phyloP scores from a whole-genome alignment of 345 rosid genomes.

The Punica granatum region DNA sequence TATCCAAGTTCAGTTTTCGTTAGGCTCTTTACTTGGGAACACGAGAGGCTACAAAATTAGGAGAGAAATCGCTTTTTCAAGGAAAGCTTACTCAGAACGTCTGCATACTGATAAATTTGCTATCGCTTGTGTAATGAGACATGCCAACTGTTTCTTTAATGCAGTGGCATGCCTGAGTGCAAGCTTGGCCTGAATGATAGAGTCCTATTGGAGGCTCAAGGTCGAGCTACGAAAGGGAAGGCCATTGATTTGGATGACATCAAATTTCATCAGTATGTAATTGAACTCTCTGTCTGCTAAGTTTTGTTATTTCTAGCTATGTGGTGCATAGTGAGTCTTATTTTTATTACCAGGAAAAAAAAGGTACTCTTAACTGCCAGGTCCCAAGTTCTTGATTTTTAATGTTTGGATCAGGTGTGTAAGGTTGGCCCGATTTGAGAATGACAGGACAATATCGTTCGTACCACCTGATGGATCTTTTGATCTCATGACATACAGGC shows the following conservation, averaged over 20 bases:
- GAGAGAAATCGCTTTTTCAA: too few relatives aligned
- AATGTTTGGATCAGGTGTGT: slow-evolving; percentile 57
- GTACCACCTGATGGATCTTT: slow-evolving; percentile 98
- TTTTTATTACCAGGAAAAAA: too few relatives aligned
- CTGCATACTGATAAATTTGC: not conserved
- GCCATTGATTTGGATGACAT: slow-evolving; percentile 96
- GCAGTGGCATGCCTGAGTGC: slow-evolving; percentile 98
- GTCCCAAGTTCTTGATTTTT: not conserved
- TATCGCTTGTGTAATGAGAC: not conserved
- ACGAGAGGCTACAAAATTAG: too few relatives aligned
- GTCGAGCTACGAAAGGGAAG: slow-evolving; percentile 88
- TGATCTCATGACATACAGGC: slow-evolving; percentile 96
- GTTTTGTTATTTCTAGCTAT: not conserved
- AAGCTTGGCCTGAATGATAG: slow-evolving; percentile 95
- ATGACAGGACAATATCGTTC: slow-evolving; percentile 91
- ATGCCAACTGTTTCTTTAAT: slow-evolving; percentile 11
- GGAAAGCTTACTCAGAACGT: not conserved
- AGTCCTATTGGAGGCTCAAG: slow-evolving; percentile 92
- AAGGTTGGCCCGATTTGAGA: slow-evolving; percentile 92
- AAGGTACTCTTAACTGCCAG: too few relatives aligned
- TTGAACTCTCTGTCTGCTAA: slow-evolving; percentile 8
- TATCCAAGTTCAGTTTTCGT: not conserved
- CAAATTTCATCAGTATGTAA: slow-evolving; percentile 86
- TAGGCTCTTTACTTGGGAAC: too few relatives aligned
- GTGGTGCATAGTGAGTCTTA: slow-evolving; percentile 1